Conservation (phyloP, 257 asterid species). For the Nicotiana tomentosiformis region DNA sequence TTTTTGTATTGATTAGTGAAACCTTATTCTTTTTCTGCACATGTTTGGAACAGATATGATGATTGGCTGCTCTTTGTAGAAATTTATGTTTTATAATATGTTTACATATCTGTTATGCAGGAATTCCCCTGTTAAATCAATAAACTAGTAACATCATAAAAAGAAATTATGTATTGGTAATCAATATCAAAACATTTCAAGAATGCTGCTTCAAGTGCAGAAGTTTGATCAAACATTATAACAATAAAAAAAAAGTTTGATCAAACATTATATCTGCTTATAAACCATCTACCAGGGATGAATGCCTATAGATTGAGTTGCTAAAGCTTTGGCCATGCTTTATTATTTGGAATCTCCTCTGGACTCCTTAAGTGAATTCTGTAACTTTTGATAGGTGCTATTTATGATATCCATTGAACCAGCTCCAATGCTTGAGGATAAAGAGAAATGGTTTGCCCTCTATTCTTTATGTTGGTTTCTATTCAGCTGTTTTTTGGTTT, state of each 20-base stretch:
- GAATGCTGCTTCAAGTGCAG: background rate
- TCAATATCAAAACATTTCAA: background rate
- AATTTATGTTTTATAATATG: background rate
- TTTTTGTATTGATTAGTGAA: background rate
- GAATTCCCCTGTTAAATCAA: background rate
- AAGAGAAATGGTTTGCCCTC: conserved; percentile 83
- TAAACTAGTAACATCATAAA: background rate
- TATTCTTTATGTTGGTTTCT: conserved; percentile 8
- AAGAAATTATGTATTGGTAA: background rate
- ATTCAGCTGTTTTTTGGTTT: background rate
- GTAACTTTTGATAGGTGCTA: conserved; percentile 62
- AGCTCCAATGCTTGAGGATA: conserved; percentile 99
- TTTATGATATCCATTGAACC: conserved; percentile 97
- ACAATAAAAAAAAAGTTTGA: too few species aligned
- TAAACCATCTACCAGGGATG: background rate
- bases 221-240: background rate
- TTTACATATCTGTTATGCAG: background rate
- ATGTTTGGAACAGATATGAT: background rate
- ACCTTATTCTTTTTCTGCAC: background rate
- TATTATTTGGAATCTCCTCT: background rate
- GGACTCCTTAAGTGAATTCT: background rate
- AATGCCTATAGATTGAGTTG: background rate
- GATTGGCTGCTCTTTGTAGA: background rate
- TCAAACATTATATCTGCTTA: background rate
- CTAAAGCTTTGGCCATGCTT: background rate